A percentile compares a stretch with the other conserved stretches of the same genome.
phyloP scores from a whole-genome alignment of 495 filamentous ascomycete species.

The Cercophora scortea region DNA sequence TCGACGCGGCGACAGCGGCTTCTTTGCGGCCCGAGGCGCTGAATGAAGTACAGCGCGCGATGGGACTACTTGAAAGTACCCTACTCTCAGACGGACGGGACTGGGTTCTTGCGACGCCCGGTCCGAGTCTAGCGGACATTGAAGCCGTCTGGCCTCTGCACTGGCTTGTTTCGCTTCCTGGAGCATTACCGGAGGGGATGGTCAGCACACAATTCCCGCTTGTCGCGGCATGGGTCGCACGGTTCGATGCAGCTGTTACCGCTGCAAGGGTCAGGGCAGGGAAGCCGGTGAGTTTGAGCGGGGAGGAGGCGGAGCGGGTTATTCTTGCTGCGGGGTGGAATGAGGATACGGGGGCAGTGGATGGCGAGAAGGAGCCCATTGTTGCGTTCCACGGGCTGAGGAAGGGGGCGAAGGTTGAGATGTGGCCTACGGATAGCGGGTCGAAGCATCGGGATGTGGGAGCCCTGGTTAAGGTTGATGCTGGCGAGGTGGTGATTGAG shows the following conservation, averaged over 20 bases:
- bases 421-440: conserved; percentile 52
- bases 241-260: conserved; percentile 36
- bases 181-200: conserved; percentile 33
- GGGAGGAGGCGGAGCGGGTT: conserved; percentile 37
- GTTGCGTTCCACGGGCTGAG: conserved; percentile 26
- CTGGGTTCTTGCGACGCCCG: conserved; percentile 43
- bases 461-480: conserved; percentile 36
- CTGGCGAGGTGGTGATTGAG: conserved; percentile 45
- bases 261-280: conserved; percentile 14
- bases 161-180: conserved; percentile 46
- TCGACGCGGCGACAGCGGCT: conserved; percentile 13
- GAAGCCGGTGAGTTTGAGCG: conserved; percentile 23
- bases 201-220: conserved; percentile 41
- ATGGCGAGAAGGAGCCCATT: conserved; percentile 24
- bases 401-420: conserved; percentile 40
- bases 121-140: conserved; percentile 49
- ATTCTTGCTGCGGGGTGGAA: conserved; percentile 26
- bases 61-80: conserved; percentile 44
- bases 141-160: conserved; percentile 54
- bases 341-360: conserved; percentile 24
- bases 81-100: conserved; percentile 48
- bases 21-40: conserved; percentile 39
- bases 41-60: conserved; percentile 28
- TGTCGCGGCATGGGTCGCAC: conserved; percentile 47
- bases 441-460: conserved; percentile 46